Evolutionary conservation across 164 flowering plant genomes (phyloP), one percentile per base, ranked within the genome.

Genomic region (Amborella trichopoda): DNA sequence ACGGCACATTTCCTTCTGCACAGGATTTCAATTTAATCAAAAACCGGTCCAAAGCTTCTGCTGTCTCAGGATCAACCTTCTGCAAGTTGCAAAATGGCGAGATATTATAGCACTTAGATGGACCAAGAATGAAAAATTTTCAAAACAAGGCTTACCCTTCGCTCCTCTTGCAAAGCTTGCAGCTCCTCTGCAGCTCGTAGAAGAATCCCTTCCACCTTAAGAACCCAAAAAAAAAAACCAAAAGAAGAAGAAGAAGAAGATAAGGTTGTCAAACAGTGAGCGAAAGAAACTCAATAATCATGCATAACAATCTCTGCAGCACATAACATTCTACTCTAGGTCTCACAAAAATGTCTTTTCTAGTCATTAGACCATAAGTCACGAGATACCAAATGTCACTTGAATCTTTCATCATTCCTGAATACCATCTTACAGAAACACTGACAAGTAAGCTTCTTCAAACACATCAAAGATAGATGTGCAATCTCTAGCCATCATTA

Each of bases 191-290:
- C 73, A 48, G 96, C 96, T 47, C 96, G 73, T 34, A 59, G 21
- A 56, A 90, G 53, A 50, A 81, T 75, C 44, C 98, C 99, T 68
- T 91, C 99, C 19, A 91, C 75, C 98, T 90, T 22, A 60, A 26
- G n/a, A 17, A 49, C 3, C 8, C 6, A 17, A 44, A 19, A 44
- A 26, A 17, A 8, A 21, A 23, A 3, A 32, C 8, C 2, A 3
- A 40, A 12, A 23, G 24, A 11, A 27, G 52, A 26, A 25, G 13
- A 28, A 19, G 23, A 32, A 11, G 33, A 22, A 40, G 20, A 12
- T n/a, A n/a, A n/a, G n/a, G n/a, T n/a, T n/a, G n/a, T n/a, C n/a
- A n/a, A n/a, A n/a, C n/a, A n/a, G n/a, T n/a, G n/a, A n/a, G n/a
- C n/a, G n/a, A n/a, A n/a, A n/a, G n/a, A n/a, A n/a, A n/a, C n/a